phyloP scores from a whole-genome alignment of 768 basidiomycete genomes.

The Mycena kentingensis region DNA sequence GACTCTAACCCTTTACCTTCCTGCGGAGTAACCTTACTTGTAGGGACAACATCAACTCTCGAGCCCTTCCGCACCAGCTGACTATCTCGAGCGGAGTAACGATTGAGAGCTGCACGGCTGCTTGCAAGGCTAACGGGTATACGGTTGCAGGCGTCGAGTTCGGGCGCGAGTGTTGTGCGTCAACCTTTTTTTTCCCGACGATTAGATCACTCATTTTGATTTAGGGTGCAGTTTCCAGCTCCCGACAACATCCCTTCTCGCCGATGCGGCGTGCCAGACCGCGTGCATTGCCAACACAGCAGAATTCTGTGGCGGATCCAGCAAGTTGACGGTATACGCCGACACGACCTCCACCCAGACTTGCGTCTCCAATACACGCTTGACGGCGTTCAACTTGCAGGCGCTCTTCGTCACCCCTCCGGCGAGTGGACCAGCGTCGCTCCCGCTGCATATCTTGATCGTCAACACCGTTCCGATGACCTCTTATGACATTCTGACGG shows the following conservation, averaged over 20 bases:
- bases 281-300: constrained; percentile 20
- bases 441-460: constrained; percentile 9
- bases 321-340: constrained; percentile 10
- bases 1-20: not conserved
- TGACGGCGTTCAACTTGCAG: constrained; percentile 14
- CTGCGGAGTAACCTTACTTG: not conserved
- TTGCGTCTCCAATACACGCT: constrained; percentile 3
- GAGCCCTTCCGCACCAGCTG: constrained; percentile 11
- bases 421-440: not conserved
- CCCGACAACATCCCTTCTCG: constrained; percentile 3
- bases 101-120: constrained; percentile 42
- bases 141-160: constrained; percentile 45
- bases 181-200: not conserved
- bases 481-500: constrained; percentile 11
- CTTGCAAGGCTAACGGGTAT: constrained; percentile 42
- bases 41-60: constrained; percentile 8
- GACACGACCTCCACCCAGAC: constrained; percentile 4
- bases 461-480: constrained; percentile 15
- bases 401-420: constrained; percentile 16
- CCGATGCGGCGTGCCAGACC: constrained; percentile 14
- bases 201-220: not conserved
- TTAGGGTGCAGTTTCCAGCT: constrained; percentile 16
- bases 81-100: constrained; percentile 34
- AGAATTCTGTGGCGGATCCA: constrained; percentile 23
- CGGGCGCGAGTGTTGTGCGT: constrained; percentile 36